Evolutionary conservation across 2,329 filamentous ascomycete genomes (phyloP), one percentile per base, ranked within the genome.

Genomic region (Aphanocladium album): DNA sequence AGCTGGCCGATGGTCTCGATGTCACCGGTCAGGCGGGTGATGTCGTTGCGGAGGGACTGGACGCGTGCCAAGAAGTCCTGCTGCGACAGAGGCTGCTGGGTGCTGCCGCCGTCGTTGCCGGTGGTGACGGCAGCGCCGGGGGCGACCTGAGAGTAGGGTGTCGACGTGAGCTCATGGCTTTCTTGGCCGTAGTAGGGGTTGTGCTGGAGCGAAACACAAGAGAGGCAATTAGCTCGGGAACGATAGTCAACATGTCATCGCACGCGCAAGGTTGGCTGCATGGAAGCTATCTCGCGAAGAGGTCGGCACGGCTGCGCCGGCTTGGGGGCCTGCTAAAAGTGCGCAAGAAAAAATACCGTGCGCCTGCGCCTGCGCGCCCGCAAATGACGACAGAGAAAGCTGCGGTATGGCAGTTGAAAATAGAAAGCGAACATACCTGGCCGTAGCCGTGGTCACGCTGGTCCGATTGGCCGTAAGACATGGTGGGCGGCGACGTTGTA

Each of bases 1-100:
- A 90, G 79, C 60, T 81, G 81, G 49, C 83, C 83, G 66, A 93
- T 89, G 67, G 85, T 77, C 67, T 85, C 80, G 68, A 93, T 84
- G 69, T 88, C 85, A 49, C 76, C 78, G n/a, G 83, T 85, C 60
- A 93, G 81, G 51, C 80, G 80, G 62, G 82, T 80, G 72, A 93
- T 90, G 67, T 90, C 83, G 67, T 81, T 79, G 74, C 89, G 89
- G 62, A 88, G 81, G 67, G 80, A 82, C 67, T 85, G 80, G 65
- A 91, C 84, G 73, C 87, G 87, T 67, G 78, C 73, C 64, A 91
- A 81, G 76, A 89, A 91, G 65, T 89, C 88, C 64, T 83, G 78
- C 70, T 87, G 85, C 58, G 81, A 81, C 68, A 90, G 77, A 67
- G 59, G 62, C 52, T n/a, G n/a, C 62, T 51, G 62, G 63, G 62